Percentiles rank a stretch among this genome's conserved stretches.
Conservation (phyloP, 2,329 filamentous ascomycete species). For the Pseudogymnoascus sp. region DNA sequence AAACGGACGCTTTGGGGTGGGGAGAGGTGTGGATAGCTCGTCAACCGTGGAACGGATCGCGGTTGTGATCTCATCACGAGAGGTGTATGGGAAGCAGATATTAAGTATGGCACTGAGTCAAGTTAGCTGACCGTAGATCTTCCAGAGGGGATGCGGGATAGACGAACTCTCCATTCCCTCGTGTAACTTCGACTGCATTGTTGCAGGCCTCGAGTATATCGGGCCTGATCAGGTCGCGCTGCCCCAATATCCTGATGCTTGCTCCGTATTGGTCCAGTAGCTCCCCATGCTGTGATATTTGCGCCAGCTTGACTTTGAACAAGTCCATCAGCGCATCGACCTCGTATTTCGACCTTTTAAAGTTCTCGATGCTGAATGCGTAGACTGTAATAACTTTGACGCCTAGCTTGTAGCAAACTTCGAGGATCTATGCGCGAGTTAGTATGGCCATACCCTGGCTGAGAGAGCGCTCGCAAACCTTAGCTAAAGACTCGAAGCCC, state of each 20-base stretch:
- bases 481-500: conserved; percentile 89
- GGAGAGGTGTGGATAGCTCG: conserved; percentile 71
- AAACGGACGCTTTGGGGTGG: conserved; percentile 63
- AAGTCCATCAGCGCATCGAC: conserved; percentile 97
- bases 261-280: conserved; percentile 90
- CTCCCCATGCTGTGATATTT: conserved; percentile 88
- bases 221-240: conserved; percentile 72
- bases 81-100: conserved; percentile 97
- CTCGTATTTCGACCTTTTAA: conserved; percentile 92
- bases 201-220: conserved; percentile 89
- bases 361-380: conserved; percentile 98
- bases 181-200: conserved; percentile 77
- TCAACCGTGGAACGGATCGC: conserved; percentile 82
- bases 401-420: conserved; percentile 96
- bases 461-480: conserved; percentile 45
- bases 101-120: conserved; percentile 61
- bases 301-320: conserved; percentile 88
- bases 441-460: neutral
- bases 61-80: conserved; percentile 87
- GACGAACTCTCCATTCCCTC: conserved; percentile 69
- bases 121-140: conserved; percentile 13
- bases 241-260: conserved; percentile 75
- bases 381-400: conserved; percentile 97
- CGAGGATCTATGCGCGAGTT: conserved; percentile 61
- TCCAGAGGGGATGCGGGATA: neutral